A percentile compares a stretch with the other conserved stretches of the same genome.
phyloP scores from a whole-genome alignment of 2,329 filamentous ascomycete species.

The Neofusicoccum sp. region DNA sequence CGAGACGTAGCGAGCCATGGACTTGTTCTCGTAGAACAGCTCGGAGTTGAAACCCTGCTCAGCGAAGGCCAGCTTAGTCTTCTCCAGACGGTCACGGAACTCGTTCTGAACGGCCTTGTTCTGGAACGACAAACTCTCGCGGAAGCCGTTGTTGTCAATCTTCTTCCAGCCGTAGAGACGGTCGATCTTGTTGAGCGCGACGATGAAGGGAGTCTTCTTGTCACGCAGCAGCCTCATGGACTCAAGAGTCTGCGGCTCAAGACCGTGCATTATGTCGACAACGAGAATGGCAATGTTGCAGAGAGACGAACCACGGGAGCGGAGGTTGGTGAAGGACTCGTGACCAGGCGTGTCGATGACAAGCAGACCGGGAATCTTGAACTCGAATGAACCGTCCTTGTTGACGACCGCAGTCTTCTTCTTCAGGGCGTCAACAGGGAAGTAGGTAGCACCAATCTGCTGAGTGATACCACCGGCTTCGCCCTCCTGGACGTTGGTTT shows the following conservation, averaged over 20 bases:
- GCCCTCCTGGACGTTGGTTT: constrained; percentile 97
- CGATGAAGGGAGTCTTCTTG: constrained; percentile 95
- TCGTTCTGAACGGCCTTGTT: constrained; percentile 92
- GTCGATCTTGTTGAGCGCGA: constrained; percentile 99
- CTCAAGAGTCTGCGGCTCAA: constrained; percentile 95
- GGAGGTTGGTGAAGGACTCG: constrained; percentile 99
- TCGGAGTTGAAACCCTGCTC: constrained; percentile 98
- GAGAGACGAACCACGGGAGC: constrained; percentile 93
- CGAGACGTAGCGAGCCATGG: constrained; percentile 91
- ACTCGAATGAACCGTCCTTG: constrained; percentile 82
- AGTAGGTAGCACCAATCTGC: constrained; percentile 99
- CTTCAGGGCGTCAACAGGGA: constrained; percentile 88
- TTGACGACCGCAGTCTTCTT: constrained; percentile 95
- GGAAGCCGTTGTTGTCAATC: constrained; percentile 97
- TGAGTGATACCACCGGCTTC: constrained; percentile 99
- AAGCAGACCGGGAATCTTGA: constrained; percentile 94
- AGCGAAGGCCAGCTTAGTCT: constrained; percentile 89
- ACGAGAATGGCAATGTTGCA: constrained; percentile 99
- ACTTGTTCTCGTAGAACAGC: constrained; percentile 96
- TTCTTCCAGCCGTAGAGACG: constrained; percentile 99
- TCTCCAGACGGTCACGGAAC: constrained; percentile 83
- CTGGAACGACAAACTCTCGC: constrained; percentile 84
- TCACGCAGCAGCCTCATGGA: constrained; percentile 94
- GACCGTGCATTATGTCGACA: constrained; percentile 99
- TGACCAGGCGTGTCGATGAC: constrained; percentile 98